Evolutionary conservation across 306 rosid species (phyloP), one percentile per base, ranked within the genome.

Genomic region (Sindora glabra): DNA sequence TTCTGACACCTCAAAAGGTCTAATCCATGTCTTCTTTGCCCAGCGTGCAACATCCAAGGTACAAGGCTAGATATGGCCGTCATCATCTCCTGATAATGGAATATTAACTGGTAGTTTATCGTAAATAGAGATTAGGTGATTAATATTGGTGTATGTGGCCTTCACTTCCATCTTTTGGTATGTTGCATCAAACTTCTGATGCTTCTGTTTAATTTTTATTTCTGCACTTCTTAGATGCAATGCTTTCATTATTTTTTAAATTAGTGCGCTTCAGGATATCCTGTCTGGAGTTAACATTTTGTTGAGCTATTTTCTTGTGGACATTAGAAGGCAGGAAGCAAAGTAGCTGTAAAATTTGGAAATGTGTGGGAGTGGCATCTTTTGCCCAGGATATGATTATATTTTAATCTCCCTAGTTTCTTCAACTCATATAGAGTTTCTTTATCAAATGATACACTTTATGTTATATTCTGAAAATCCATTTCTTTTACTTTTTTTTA

Each of bases 31-130:
- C 48, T 94, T 89, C 82, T 94, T 94, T 73, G 82, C 95, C 41
- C 99, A 89, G 70, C 94, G 90, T 15, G 72, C 87, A 40, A 79
- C 83, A 68, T 78, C 94, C 16, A 94, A 94, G 99, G 99, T 92
- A 81, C 39, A 45, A 13, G 29, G 53, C 67, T 56, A 72, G 66
- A 64, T 72, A 47, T 34, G 33, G 48, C 8, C 50, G 25, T 37
- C 27, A 22, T 51, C 42, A 9, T 36, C 38, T 5, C 17, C 16
- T 57, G 32, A 19, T 16, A 3, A 7, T 34, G 44, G 27, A 40
- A 30, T 58, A 44, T 37, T 38, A 23, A 30, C 47, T 48, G 13
- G 7, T 41, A 10, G 5, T 41, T 23, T 46, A 2, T 62, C 38
- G 19, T 37, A 46, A 21, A 17, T 10, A 48, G 25, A 14, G 16